Evolutionary conservation across 768 basidiomycete genomes (phyloP).

Genomic region (Harrya chromipes): DNA sequence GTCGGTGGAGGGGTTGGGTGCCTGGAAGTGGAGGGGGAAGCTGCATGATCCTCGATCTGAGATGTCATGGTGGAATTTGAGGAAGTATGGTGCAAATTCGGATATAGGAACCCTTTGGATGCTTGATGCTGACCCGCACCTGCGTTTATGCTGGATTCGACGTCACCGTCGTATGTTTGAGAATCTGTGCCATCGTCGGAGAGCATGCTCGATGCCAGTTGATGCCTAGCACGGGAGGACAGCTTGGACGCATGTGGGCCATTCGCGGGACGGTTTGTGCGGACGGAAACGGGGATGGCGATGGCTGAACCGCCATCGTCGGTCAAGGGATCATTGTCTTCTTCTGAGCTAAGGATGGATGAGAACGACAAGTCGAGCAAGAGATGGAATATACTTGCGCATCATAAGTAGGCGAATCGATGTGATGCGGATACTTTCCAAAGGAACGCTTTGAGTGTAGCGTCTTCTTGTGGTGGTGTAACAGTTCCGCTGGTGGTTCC

Average conservation of each 20-base stretch:
- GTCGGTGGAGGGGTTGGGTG: conserved; percentile 20
- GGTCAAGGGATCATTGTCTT: conserved; percentile 84
- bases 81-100: conserved; percentile 39
- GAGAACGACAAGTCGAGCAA: neutral
- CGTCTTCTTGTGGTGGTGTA: conserved; percentile 34
- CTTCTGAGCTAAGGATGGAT: conserved; percentile 59
- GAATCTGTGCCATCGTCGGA: conserved; percentile 78
- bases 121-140: conserved; percentile 42
- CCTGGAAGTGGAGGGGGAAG: conserved; percentile 19
- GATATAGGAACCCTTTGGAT: conserved; percentile 25
- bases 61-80: conserved; percentile 54
- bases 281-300: conserved; percentile 37
- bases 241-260: conserved; percentile 22
- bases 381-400: conserved; percentile 41
- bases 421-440: conserved; percentile 58
- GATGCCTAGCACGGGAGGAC: conserved; percentile 40
- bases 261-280: conserved; percentile 26
- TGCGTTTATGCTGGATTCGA: conserved; percentile 73
- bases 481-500: conserved; percentile 23
- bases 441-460: conserved; percentile 58
- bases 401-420: conserved; percentile 77
- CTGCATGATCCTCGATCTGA: conserved; percentile 29
- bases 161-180: conserved; percentile 87
- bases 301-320: conserved; percentile 64
- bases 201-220: conserved; percentile 52